Percentiles rank a stretch among this genome's conserved stretches.
Conservation (phyloP, 129 eudicot species). For the Pittosporum tobira region DNA sequence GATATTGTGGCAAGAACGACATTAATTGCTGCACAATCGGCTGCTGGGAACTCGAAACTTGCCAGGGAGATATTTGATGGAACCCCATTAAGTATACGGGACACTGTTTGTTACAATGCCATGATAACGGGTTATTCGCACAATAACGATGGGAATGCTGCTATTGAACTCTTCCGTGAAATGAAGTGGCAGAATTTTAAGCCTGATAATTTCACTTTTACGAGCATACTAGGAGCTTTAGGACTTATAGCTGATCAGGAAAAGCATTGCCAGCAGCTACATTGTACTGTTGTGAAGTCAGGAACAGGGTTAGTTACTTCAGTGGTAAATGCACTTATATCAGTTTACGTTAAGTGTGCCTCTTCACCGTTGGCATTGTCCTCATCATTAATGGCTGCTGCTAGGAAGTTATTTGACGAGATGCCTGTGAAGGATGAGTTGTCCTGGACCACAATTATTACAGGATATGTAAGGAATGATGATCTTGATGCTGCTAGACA, state of each 20-base stretch:
- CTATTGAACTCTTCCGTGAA: constrained; percentile 31
- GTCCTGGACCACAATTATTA: constrained; percentile 71
- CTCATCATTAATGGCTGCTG: constrained; percentile 32
- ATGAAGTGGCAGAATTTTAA: constrained; percentile 36
- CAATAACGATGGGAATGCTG: constrained; percentile 41
- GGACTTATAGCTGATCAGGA: constrained; percentile 43
- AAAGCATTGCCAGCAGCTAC: constrained; percentile 45
- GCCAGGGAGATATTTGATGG: constrained; percentile 37
- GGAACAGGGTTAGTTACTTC: constrained; percentile 41
- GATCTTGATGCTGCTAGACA: too few relatives aligned
- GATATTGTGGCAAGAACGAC: too few relatives aligned
- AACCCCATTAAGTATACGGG: constrained; percentile 36
- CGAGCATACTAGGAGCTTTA: constrained; percentile 33
- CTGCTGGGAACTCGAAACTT: constrained; percentile 27
- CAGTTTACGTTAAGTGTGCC: too few relatives aligned
- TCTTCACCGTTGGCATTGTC: too few relatives aligned
- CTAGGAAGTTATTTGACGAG: constrained; percentile 55
- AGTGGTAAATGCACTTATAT: constrained; percentile 54
- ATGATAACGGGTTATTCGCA: constrained; percentile 58
- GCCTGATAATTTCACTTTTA: constrained; percentile 52
- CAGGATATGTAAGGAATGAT: constrained; percentile 53
- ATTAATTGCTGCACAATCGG: constrained; percentile 40
- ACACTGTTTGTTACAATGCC: constrained; percentile 48
- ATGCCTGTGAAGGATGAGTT: constrained; percentile 43
- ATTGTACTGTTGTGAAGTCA: constrained; percentile 49